Conservation (phyloP, 768 basidiomycete species). For the Guyanaporus albipodus region DNA sequence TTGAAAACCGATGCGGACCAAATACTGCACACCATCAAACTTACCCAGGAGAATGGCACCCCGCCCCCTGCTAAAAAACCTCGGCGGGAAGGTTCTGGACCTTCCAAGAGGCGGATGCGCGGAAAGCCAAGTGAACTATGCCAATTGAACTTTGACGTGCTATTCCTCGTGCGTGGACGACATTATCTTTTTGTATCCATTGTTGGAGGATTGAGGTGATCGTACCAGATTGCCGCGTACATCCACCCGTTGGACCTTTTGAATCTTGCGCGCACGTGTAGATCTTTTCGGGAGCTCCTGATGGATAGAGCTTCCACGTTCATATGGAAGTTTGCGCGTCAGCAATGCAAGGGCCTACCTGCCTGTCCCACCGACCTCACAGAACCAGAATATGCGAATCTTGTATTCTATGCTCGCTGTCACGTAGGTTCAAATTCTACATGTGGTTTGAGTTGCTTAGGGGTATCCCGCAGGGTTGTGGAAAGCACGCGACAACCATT, state of each 20-base stretch:
- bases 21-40: too few relatives aligned
- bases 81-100: background rate
- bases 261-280: constrained; percentile 39
- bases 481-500: background rate
- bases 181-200: background rate
- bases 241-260: constrained; percentile 31
- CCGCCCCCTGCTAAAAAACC: background rate
- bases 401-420: constrained; percentile 32
- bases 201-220: background rate
- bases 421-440: background rate
- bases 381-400: constrained; percentile 41
- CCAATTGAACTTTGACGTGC: constrained; percentile 10
- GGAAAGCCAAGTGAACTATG: constrained; percentile 1
- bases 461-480: constrained; percentile 3
- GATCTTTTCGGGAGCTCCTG: constrained; percentile 35
- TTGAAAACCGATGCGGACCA: background rate
- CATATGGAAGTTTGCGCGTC: constrained; percentile 25
- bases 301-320: constrained; percentile 27
- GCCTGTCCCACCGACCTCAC: constrained; percentile 39
- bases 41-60: background rate
- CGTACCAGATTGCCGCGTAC: constrained; percentile 37
- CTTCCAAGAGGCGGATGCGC: constrained; percentile 1
- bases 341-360: constrained; percentile 36
- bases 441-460: background rate
- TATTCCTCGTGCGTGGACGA: constrained; percentile 5